Evolutionary conservation across 2,329 filamentous ascomycete species (phyloP), one percentile per base, ranked within the genome.

Genomic region (Arthrobotrys pseudoclavata): DNA sequence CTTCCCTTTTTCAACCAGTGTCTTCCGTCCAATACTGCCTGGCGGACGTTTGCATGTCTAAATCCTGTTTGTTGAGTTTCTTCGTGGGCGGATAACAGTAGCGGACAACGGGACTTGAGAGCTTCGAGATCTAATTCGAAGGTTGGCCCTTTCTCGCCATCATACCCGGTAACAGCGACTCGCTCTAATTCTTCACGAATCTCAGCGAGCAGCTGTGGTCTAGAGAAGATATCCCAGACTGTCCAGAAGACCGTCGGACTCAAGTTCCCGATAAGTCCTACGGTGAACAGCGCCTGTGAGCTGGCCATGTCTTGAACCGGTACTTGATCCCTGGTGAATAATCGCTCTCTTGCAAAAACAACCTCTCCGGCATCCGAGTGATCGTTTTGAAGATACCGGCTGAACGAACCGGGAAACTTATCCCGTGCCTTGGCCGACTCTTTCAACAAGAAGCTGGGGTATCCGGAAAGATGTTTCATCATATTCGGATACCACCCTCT

Each of bases 171-270:
- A 7, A 70, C 67, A 4, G 55, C 67, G 6, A 62, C 40, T 13
- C 47, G 47, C 26, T 70, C 76, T 1, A 87, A 80, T 75, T 87
- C 86, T 0, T 83, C 69, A 0, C 85, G 83, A 3, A 87, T 80
- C n/a, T 84, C 83, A 0, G 79, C 64, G 1, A 86, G 82, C 0
- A 87, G 79, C 0, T 80, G 79, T 0, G 84, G 83, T 0, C 84
- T 82, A 4, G 84, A 84, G 80, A 83, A 86, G 6, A 87, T 80
- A 45, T 86, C 83, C 75, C 83, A 84, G 0, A 87, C 40, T 1
- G 84, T 69, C 86, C 86, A 87, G 81, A 86, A 87, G 0, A 81
- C 80, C 0, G 85, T 83, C 0, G 85, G 84, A 3, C 83, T 81
- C 0, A 85, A 85, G 79, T 87, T 87, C 48, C 83, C 82, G 0